Evolutionary conservation across 257 asterid genomes (phyloP).

Genomic region (Nicotiana knightiana): DNA sequence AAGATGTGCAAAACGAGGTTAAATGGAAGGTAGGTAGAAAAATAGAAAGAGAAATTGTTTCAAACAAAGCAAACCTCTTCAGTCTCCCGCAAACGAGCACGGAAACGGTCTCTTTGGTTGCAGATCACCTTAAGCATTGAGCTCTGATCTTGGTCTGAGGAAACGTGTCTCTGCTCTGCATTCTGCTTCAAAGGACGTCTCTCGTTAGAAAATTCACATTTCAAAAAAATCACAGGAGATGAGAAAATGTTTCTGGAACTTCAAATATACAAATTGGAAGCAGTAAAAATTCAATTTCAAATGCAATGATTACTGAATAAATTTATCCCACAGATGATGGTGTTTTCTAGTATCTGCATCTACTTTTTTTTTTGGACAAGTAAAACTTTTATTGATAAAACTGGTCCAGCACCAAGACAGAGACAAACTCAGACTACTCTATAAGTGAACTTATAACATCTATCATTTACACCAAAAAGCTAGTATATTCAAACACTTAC

Average conservation of each 20-base stretch:
- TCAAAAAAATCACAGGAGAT: background rate
- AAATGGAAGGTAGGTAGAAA: background rate
- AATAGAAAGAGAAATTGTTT: background rate
- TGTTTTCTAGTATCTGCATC: background rate
- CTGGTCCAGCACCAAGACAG: background rate
- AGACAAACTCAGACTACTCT: background rate
- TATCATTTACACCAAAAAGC: background rate
- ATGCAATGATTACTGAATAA: background rate
- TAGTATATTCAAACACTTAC: background rate
- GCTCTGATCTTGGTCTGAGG: conserved; percentile 80
- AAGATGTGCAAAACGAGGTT: background rate
- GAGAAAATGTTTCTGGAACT: background rate
- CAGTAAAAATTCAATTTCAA: background rate
- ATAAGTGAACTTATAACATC: background rate
- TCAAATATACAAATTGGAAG: background rate
- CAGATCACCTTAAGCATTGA: conserved; percentile 99
- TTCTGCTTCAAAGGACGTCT: conserved; percentile 34
- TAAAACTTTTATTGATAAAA: background rate
- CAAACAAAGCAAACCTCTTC: conserved; percentile 62
- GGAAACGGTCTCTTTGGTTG: conserved; percentile 96
- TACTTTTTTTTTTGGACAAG: background rate
- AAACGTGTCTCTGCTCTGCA: conserved; percentile 62
- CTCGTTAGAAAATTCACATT: background rate
- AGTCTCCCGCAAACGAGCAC: conserved; percentile 92
- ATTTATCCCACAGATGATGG: background rate